Evolutionary conservation across 345 rosid species (phyloP).

Genomic region (Eucalyptus tenuipes): DNA sequence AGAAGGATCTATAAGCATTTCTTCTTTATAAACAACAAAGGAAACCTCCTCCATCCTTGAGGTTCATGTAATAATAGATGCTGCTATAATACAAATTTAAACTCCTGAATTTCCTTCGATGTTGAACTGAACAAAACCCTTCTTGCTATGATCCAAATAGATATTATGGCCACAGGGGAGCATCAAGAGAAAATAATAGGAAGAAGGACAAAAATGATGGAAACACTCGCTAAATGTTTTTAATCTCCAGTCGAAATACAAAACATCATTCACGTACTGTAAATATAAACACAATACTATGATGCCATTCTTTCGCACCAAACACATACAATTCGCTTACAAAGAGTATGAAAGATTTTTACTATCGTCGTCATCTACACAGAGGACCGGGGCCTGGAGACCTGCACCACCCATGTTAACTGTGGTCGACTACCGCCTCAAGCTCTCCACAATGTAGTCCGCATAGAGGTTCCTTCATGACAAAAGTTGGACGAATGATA

Average conservation of each 20-base stretch:
- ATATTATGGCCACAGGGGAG: neutral
- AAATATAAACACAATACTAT: neutral
- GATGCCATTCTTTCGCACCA: neutral
- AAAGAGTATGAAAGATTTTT: neutral
- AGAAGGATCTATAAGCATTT: neutral
- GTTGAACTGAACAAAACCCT: neutral
- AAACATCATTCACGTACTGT: neutral
- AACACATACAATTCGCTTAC: neutral
- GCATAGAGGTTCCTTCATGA: constrained; percentile 85
- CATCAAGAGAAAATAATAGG: neutral
- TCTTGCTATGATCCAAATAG: neutral
- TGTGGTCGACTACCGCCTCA: constrained; percentile 36
- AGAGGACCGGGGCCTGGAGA: neutral
- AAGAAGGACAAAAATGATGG: neutral
- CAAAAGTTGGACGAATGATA: neutral
- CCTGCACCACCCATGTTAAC: neutral
- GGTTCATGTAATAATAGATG: neutral
- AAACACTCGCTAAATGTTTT: neutral
- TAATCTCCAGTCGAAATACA: neutral
- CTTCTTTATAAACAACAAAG: neutral
- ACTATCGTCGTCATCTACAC: neutral
- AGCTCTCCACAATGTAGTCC: constrained; percentile 58
- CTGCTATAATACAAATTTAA: neutral
- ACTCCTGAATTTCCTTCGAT: neutral
- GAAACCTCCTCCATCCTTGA: neutral